These are phyloP conservation scores for Yamadazyma triangularis DNA, from an alignment of 1,139 yeast genomes.

Conservation along the genomic window DNA sequence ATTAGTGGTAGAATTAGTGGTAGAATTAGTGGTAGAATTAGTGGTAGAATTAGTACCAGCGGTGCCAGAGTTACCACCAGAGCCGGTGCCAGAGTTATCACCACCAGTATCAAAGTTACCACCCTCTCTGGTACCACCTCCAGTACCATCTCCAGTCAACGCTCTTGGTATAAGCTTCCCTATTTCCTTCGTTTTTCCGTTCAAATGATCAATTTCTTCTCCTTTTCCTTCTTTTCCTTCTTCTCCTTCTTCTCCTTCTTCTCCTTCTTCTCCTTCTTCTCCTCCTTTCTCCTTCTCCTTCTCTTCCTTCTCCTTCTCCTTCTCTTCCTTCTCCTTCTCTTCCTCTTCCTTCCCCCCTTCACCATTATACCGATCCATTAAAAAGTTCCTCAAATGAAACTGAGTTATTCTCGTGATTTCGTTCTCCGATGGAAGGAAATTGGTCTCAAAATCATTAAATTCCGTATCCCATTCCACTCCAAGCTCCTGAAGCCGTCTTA, in stretches of 20 bases:
- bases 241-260: too few species aligned
- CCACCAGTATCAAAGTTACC: too few species aligned
- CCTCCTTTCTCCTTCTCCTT: too few species aligned
- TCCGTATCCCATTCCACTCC: slow-evolving; percentile 89
- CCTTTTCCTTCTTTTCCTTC: too few species aligned
- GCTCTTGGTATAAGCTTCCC: slow-evolving; percentile 23
- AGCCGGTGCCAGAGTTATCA: too few species aligned
- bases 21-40: too few species aligned
- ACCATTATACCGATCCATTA: slow-evolving; percentile 48
- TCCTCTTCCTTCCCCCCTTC: slow-evolving; percentile 12
- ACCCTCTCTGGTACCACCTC: slow-evolving; percentile 19
- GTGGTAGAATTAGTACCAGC: background rate
- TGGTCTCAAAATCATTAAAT: slow-evolving; percentile 75
- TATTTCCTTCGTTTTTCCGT: slow-evolving; percentile 15
- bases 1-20: too few species aligned
- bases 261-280: background rate
- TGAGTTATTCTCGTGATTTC: slow-evolving; percentile 92
- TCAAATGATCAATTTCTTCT: slow-evolving; percentile 8
- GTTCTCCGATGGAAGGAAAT: slow-evolving; percentile 83
- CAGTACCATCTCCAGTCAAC: slow-evolving; percentile 12
- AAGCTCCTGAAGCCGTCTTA: slow-evolving; percentile 71
- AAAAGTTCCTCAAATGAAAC: slow-evolving; percentile 74
- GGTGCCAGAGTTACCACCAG: background rate
- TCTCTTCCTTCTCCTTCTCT: slow-evolving; percentile 7
- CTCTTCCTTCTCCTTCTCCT: slow-evolving; percentile 2